Evolutionary conservation across 805 yeast species (phyloP).

Genomic region (Hagleromyces aurorensis): DNA sequence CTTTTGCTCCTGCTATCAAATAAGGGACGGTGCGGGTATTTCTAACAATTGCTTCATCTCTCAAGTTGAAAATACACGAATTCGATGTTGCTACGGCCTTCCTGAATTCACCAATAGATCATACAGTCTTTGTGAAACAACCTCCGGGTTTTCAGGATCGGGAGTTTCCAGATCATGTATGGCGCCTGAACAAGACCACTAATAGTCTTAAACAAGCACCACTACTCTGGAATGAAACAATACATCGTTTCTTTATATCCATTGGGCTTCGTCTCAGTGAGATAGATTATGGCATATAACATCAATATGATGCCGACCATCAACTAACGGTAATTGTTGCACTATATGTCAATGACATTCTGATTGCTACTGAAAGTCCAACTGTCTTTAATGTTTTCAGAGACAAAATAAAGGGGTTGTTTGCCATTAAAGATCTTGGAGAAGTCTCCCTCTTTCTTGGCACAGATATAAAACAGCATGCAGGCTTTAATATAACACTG

Average conservation of each 20-base stretch:
- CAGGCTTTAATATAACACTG: constrained; percentile 1
- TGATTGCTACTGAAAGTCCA: constrained; percentile 3
- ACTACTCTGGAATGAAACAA: constrained; percentile 26
- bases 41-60: too few relatives aligned
- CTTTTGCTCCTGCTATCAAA: too few relatives aligned
- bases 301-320: neutral
- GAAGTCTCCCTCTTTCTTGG: constrained; percentile 6
- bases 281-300: constrained; percentile 6
- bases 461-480: constrained; percentile 2
- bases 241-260: constrained; percentile 21
- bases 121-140: too few relatives aligned
- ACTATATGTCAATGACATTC: constrained; percentile 7
- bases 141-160: constrained; percentile 6
- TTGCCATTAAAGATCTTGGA: constrained; percentile 7
- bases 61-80: too few relatives aligned
- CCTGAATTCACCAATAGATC: too few relatives aligned
- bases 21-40: too few relatives aligned
- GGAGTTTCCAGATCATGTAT: constrained; percentile 5
- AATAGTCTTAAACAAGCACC: constrained; percentile 13
- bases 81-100: too few relatives aligned
- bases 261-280: constrained; percentile 14
- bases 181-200: constrained; percentile 9
- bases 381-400: too few relatives aligned
- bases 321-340: constrained; percentile 3
- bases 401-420: neutral